Conservation (phyloP, 2,329 filamentous ascomycete species). For the Hypoxylon sp. region DNA sequence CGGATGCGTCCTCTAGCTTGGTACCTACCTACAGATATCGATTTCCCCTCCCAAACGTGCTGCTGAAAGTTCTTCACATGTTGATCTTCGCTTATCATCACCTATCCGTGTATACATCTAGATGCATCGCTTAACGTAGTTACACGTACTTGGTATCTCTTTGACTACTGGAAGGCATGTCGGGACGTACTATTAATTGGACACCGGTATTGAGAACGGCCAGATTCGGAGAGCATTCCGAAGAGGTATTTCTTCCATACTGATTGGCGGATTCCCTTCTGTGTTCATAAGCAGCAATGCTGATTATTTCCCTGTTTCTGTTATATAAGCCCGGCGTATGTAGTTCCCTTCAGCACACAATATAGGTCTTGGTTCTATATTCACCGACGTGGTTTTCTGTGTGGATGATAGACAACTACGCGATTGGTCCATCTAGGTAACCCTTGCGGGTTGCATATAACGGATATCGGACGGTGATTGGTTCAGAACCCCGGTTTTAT, state of each 20-base stretch:
- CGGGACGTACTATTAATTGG: too few species aligned
- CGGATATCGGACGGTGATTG: slow-evolving; percentile 8
- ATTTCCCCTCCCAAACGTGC: neutral
- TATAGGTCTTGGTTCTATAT: neutral
- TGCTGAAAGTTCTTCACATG: neutral
- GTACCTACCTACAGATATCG: neutral
- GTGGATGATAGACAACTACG: neutral
- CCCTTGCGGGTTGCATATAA: neutral
- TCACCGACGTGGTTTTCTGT: neutral
- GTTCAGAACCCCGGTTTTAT: neutral
- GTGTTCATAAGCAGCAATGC: neutral
- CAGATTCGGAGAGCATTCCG: slow-evolving; percentile 7
- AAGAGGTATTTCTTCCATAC: neutral
- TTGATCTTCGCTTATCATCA: neutral
- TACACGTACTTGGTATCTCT: too few species aligned
- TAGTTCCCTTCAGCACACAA: too few species aligned
- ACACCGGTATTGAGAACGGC: neutral
- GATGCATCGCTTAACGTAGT: neutral
- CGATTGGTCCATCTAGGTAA: slow-evolving; percentile 7
- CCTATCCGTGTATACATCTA: neutral
- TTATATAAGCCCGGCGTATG: neutral
- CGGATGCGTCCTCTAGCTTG: too few species aligned
- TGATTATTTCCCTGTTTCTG: neutral
- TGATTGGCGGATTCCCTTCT: neutral
- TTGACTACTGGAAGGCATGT: too few species aligned